These are phyloP conservation scores for Hyphopichia pseudoburtonii DNA, from an alignment of 1,139 yeast species.

Conservation along the genomic window DNA sequence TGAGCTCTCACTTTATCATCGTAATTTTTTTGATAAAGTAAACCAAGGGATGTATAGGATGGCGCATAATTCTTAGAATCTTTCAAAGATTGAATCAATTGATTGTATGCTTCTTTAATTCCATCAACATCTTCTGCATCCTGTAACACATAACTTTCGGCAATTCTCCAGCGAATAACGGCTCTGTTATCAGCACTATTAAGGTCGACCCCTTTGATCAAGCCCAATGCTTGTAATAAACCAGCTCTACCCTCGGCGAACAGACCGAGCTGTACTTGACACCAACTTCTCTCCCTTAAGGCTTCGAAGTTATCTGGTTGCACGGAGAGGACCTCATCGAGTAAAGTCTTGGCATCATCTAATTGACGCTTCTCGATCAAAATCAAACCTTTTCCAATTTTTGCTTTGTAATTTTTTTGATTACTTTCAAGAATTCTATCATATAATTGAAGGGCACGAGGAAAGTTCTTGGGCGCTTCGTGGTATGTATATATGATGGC, in stretches of 20 bases:
- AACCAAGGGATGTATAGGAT: constrained; percentile 78
- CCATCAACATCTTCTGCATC: constrained; percentile 20
- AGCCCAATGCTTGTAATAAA: constrained; percentile 41
- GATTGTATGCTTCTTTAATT: constrained; percentile 47
- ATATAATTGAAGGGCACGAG: constrained; percentile 70
- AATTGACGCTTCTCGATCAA: constrained; percentile 64
- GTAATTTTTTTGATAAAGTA: constrained; percentile 57
- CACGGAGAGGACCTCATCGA: constrained; percentile 50
- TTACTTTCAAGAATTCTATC: constrained; percentile 56
- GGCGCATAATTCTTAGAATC: constrained; percentile 67
- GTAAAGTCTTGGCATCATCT: constrained; percentile 50
- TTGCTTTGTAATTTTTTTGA: constrained; percentile 53
- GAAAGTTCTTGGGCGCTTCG: constrained; percentile 87
- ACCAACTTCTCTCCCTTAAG: constrained; percentile 75
- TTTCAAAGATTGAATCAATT: constrained; percentile 63
- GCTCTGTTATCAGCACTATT: constrained; percentile 60
- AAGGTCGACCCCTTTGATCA: constrained; percentile 50
- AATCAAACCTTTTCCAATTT: constrained; percentile 81
- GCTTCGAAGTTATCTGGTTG: constrained; percentile 63
- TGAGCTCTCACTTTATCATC: constrained; percentile 69
- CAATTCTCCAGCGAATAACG: constrained; percentile 66
- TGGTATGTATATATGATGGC: constrained; percentile 80
- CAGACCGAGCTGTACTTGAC: constrained; percentile 57
- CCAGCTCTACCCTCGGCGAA: constrained; percentile 55
- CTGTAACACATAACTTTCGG: constrained; percentile 48